Evolutionary conservation across 305 asterid genomes (phyloP), one percentile per base, ranked within the genome.

Genomic region (Fraxinus ornus): DNA sequence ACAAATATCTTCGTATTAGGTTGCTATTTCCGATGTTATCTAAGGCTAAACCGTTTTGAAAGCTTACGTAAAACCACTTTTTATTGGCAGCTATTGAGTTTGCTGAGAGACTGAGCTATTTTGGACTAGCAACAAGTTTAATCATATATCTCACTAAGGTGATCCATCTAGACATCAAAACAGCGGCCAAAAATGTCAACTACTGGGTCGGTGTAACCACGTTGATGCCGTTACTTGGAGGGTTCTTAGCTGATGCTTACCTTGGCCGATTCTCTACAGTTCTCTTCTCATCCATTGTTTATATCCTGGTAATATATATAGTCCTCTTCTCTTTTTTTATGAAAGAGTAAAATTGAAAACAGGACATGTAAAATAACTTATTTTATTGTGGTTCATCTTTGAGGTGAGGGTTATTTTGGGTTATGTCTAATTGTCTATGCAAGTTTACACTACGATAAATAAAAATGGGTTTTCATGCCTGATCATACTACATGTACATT

Each of bases 201-300:
- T 91, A 91, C 55, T 95, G 98, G 98, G 13, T 93, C 0, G 98
- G 98, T 0, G 94, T 93, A 0, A 95, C 98, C 77, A 90, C 98
- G 1, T 28, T 88, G 62, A 92, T 92, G 94, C 98, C 98, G 8
- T 81, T 95, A 24, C 13, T 91, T 5, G 98, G 98, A 44, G 98
- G 98, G 0, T 95, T 93, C 82, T 13, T 95, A 3, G 98, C 98
- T 10, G 98, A 95, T 84, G 91, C 96, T 24, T 93, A 91, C 85
- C 89, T 92, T 3, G 97, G 98, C 52, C 90, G 98, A 77, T 93
- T 93, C 87, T 79, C 85, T 78, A 88, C 97, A 0, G 95, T 95
- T 71, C 76, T 95, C 7, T 81, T 57, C 77, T 92, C 98, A 3
- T 89, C 97, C 64, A 3, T 79, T 78, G 49, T 95, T 79, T 93